Evolutionary conservation across 1,284 basidiomycete species (phyloP), one percentile per base, ranked within the genome.

Genomic region (Cutaneotrichosporon sp.): DNA sequence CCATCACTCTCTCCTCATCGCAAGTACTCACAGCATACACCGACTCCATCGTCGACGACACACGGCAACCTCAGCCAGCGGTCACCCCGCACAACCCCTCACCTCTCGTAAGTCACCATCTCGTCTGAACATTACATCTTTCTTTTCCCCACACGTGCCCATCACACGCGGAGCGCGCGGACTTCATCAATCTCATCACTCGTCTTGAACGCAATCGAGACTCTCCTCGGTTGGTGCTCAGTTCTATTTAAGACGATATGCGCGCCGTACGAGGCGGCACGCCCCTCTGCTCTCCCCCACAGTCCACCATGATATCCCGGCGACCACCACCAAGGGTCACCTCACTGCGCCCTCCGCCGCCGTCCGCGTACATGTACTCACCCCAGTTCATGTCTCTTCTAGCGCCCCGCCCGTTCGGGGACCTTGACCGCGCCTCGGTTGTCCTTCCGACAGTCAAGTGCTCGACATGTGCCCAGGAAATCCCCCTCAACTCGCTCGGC

Each of bases 381-480:
- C 46, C 10, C 36, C 41, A 44, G 46, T 30, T 38, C 49, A 59
- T 59, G 54, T 59, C 55, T 15, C 50, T 59, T 44, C 42, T 54
- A 23, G 55, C 55, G 30, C 51, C 47, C 34, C 57, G 54, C 36
- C 48, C 48, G n/a, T 48, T 42, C 18, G 56, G 30, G n/a, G 43
- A 15, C 34, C 23, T 38, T 21, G 69, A 72, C 52, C 78, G 85
- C 23, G 81, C 85, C 40, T 88, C 87, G n/a, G 84, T 88, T 72
- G 70, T 85, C 47, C 78, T 92, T 15, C 87, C 89, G 4, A 80
- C 83, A 2, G 85, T 90, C 56, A 91, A 86, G 69, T 92, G 89
- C 72, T 88, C 87, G 3, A 84, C 77, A 37, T 92, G 89, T 70
- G 75, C 77, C 61, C 75, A 77, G 26, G 81, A 81, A 3, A 86